Evolutionary conservation across 202 grass and related monocot genomes (phyloP), one percentile per base, ranked within the genome.

Genomic region (Sporobolus alterniflorus): DNA sequence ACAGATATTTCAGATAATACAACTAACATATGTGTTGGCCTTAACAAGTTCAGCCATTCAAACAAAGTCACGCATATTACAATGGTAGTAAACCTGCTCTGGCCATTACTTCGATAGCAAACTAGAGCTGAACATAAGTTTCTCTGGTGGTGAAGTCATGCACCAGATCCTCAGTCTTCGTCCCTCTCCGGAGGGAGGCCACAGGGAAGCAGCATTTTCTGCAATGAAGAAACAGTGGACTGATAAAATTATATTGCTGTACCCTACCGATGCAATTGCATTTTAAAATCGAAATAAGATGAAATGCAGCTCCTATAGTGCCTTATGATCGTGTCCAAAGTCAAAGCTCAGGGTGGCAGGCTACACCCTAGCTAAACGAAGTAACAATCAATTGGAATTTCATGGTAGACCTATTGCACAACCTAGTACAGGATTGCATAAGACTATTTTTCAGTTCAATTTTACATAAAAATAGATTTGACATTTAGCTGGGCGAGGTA

Each of bases 161-260:
- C 39, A 40, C 12, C 57, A 59, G 12, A n/a, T 56, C 54, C 85
- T 94, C 85, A 97, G 65, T 98, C 95, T 84, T 98, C 95, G 5
- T 93, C 95, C 79, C 95, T 92, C 75, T 98, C 92, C 0, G 95
- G 88, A 84, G 92, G 95, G 64, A 94, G 88, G 14, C 95, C 92
- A 60, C 95, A 98, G 0, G 95, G 95, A 51, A 98, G 88, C 66
- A 98, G 65, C 92, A 98, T 98, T 98, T 94, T 98, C 95, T 98
- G 83, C 34, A 20, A 84, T 11, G 64, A 50, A 87, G 34, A 82
- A 79, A 84, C 11, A 80, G 22, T n/a, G 14, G 16, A 46, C 56
- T 24, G 28, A 57, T 74, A 67, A 67, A 67, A 67, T 49, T 30
- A 34, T 6, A 47, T 24, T 1, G 6, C 11, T 41, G 41, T 66